These are phyloP conservation scores for Suillus brevipes DNA, from an alignment of 768 basidiomycete species.

Conservation along the genomic window DNA sequence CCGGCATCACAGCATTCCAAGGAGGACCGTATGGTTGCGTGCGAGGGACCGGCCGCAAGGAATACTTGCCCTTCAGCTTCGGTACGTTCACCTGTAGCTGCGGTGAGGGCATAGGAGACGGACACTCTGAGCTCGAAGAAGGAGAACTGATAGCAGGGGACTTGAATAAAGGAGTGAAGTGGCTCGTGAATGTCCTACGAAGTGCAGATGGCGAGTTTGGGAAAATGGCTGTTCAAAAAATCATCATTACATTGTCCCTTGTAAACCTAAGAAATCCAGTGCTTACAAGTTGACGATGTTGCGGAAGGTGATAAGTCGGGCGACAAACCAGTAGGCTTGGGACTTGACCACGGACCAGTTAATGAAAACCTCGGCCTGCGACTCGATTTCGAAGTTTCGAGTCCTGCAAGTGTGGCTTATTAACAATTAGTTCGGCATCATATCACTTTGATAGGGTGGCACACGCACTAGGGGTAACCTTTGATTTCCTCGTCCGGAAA, in stretches of 20 bases:
- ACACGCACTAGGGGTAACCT: slow-evolving; percentile 10
- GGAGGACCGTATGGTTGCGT: slow-evolving; percentile 41
- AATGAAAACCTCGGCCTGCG: slow-evolving; percentile 1
- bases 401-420: neutral
- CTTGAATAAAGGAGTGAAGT: slow-evolving; percentile 27
- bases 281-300: neutral
- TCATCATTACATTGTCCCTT: neutral
- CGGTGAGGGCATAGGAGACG: neutral
- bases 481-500: slow-evolving; percentile 17
- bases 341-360: slow-evolving; percentile 5
- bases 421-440: neutral
- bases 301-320: neutral
- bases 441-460: neutral
- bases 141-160: slow-evolving; percentile 17
- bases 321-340: neutral
- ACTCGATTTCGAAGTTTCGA: slow-evolving; percentile 2
- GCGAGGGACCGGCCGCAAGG: slow-evolving; percentile 29
- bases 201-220: neutral
- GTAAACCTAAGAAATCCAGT: neutral
- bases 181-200: slow-evolving; percentile 17
- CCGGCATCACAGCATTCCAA: slow-evolving; percentile 34
- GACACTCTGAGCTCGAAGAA: slow-evolving; percentile 6
- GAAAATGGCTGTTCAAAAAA: neutral
- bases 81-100: slow-evolving; percentile 14
- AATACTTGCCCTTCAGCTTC: slow-evolving; percentile 17